phyloP scores from a whole-genome alignment of 768 basidiomycete genomes.

The Naematelia aurantialba region DNA sequence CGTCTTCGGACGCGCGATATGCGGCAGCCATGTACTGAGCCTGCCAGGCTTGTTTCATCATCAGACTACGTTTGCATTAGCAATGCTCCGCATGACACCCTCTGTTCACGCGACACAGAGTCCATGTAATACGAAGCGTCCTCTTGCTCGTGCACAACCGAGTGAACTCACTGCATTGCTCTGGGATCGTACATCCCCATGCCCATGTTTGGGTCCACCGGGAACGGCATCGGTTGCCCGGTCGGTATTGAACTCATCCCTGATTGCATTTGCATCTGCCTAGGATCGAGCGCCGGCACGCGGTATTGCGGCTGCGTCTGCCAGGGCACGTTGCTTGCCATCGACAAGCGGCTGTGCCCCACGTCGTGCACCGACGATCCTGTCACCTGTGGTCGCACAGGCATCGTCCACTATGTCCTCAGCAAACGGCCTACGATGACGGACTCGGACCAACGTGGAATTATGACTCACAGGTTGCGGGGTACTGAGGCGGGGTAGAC shows the following conservation, averaged over 20 bases:
- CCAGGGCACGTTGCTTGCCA: neutral
- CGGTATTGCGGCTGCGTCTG: neutral
- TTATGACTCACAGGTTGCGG: too few relatives aligned
- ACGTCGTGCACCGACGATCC: neutral
- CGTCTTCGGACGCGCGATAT: slow-evolving; percentile 37
- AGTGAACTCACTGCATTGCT: neutral
- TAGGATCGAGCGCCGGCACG: neutral
- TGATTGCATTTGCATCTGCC: neutral
- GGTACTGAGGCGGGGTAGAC: too few relatives aligned
- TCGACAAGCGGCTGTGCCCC: neutral
- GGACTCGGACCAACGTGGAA: too few relatives aligned
- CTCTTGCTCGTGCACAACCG: too few relatives aligned
- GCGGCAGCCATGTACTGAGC: slow-evolving; percentile 43
- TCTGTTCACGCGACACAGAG: neutral
- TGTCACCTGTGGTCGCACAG: neutral
- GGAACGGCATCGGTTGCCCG: neutral
- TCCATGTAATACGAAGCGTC: neutral
- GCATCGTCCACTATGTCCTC: neutral
- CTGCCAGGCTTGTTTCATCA: slow-evolving; percentile 43
- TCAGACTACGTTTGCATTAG: slow-evolving; percentile 13
- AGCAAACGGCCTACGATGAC: neutral
- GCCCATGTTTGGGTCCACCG: neutral
- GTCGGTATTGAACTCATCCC: neutral
- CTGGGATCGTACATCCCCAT: neutral
- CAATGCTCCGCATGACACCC: neutral